These are phyloP conservation scores for Paracorniculantispora psalliotae DNA, from an alignment of 2,329 filamentous ascomycete species.

Conservation along the genomic window DNA sequence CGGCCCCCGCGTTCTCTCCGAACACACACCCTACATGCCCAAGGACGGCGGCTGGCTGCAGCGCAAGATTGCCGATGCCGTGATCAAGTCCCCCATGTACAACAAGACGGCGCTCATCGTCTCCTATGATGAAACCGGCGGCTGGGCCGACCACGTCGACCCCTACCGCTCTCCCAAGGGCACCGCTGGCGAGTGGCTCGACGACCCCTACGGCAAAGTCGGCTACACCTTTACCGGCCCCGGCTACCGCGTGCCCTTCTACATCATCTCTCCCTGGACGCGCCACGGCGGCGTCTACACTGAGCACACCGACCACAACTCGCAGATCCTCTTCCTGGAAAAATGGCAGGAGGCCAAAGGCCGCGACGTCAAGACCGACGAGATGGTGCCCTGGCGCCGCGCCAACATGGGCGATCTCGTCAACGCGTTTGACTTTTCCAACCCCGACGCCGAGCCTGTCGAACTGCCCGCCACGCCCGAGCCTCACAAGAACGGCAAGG, in stretches of 20 bases:
- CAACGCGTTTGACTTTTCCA: constrained; percentile 39
- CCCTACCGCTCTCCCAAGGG: constrained; percentile 44
- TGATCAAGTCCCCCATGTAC: constrained; percentile 45
- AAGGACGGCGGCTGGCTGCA: constrained; percentile 52
- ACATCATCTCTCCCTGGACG: constrained; percentile 53
- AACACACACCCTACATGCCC: constrained; percentile 49
- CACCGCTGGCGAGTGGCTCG: constrained; percentile 47
- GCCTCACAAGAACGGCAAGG: constrained; percentile 37
- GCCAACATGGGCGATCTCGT: constrained; percentile 31
- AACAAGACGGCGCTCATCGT: constrained; percentile 43
- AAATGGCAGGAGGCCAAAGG: constrained; percentile 37
- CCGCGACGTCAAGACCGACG: constrained; percentile 31
- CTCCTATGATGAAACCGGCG: constrained; percentile 44
- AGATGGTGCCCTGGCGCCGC: constrained; percentile 29
- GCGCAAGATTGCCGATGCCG: constrained; percentile 45
- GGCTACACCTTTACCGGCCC: constrained; percentile 31
- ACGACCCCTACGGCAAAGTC: constrained; percentile 36
- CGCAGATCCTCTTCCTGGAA: constrained; percentile 50
- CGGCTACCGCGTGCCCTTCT: constrained; percentile 47
- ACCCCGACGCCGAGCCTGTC: constrained; percentile 46
- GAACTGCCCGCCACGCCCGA: constrained; percentile 37
- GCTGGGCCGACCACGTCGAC: constrained; percentile 50
- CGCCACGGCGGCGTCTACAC: constrained; percentile 49
- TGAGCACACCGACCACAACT: constrained; percentile 50
- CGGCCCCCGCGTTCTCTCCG: constrained; percentile 46